These are phyloP conservation scores for Talaromyces wortmannii DNA, from an alignment of 495 filamentous ascomycete species.

Conservation along the genomic window DNA sequence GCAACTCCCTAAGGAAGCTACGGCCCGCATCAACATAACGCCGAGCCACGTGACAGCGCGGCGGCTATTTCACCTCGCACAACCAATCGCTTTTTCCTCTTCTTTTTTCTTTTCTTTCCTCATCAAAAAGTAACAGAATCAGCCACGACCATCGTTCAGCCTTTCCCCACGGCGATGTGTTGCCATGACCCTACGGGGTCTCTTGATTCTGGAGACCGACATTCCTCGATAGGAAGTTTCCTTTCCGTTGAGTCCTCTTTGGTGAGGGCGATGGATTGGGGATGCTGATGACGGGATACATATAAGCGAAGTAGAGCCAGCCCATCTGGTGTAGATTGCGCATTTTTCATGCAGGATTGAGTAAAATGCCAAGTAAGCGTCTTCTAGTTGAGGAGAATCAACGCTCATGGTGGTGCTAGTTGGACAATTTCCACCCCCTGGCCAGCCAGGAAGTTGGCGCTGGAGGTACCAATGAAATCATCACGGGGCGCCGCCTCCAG, in stretches of 20 bases:
- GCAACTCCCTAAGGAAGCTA: background rate
- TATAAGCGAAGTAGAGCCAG: constrained; percentile 6
- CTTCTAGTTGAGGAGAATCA: background rate
- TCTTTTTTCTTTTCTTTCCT: constrained; percentile 38
- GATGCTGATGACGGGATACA: constrained; percentile 67
- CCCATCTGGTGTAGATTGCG: background rate
- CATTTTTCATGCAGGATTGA: background rate
- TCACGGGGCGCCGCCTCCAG: background rate
- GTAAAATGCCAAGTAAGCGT: background rate
- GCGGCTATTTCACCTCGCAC: constrained; percentile 6
- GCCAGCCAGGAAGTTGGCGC: background rate
- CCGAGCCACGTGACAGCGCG: background rate
- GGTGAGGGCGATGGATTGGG: constrained; percentile 57
- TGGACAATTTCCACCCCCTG: background rate
- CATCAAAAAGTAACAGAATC: constrained; percentile 53
- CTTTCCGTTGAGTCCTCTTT: constrained; percentile 55
- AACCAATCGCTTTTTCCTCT: constrained; percentile 4
- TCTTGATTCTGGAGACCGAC: constrained; percentile 52
- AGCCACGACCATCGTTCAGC: constrained; percentile 59
- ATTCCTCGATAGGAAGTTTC: constrained; percentile 62
- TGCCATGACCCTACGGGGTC: constrained; percentile 46
- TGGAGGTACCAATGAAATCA: background rate
- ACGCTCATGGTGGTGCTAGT: background rate
- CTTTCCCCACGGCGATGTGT: constrained; percentile 50
- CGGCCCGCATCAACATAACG: background rate